phyloP scores from a whole-genome alignment of 495 filamentous ascomycete genomes.

The Penicillium ochrochloron region DNA sequence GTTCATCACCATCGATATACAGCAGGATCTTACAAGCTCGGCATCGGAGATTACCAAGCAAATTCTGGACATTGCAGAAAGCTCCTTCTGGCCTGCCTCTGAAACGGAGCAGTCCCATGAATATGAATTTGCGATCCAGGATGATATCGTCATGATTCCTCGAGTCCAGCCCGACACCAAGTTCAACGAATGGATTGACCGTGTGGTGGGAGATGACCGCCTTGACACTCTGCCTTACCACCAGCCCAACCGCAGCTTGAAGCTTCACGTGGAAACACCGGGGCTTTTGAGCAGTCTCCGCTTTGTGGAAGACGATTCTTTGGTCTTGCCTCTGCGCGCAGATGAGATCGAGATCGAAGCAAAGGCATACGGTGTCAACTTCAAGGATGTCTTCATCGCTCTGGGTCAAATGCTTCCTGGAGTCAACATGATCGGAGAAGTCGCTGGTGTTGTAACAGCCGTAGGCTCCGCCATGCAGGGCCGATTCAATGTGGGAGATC shows the following conservation, averaged over 20 bases:
- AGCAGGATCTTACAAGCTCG: not conserved
- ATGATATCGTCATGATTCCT: conserved; percentile 1
- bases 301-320: not conserved
- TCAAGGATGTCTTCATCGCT: conserved; percentile 43
- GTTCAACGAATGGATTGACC: conserved; percentile 14
- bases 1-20: conserved; percentile 7
- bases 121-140: not conserved
- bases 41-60: not conserved
- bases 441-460: conserved; percentile 4
- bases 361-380: conserved; percentile 45
- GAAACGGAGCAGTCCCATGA: not conserved
- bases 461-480: conserved; percentile 6
- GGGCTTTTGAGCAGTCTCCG: conserved; percentile 4
- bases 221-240: conserved; percentile 3
- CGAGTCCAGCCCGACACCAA: conserved; percentile 9
- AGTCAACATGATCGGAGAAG: conserved; percentile 9
- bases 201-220: conserved; percentile 1
- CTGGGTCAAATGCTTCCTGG: conserved; percentile 11
- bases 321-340: not conserved
- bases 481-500: conserved; percentile 4
- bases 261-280: conserved; percentile 8
- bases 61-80: conserved; percentile 5
- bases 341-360: conserved; percentile 35
- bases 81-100: conserved; percentile 2
- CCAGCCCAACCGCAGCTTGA: not conserved